phyloP scores from a whole-genome alignment of 1,139 yeast species.

The Kodamaea fungicola region DNA sequence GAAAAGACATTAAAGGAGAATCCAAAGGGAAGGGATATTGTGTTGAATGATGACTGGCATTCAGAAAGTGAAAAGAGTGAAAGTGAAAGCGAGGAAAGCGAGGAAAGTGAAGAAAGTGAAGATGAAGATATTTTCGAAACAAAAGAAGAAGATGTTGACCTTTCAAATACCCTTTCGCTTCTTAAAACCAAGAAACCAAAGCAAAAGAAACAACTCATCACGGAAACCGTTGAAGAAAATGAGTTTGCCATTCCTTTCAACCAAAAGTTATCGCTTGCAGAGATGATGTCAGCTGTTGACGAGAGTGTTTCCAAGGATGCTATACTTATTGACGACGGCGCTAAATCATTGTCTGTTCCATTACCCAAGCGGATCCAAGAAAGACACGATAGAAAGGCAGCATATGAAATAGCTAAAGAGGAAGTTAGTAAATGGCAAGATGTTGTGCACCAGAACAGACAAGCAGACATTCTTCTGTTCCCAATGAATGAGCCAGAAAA shows the following conservation, averaged over 20 bases:
- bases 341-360: slow-evolving; percentile 68
- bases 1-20: slow-evolving; percentile 15
- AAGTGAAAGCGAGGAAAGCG: slow-evolving; percentile 17
- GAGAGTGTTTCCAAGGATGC: slow-evolving; percentile 47
- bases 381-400: slow-evolving; percentile 84
- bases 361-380: slow-evolving; percentile 82
- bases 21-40: slow-evolving; percentile 28
- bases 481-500: slow-evolving; percentile 41
- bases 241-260: slow-evolving; percentile 66
- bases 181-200: slow-evolving; percentile 31
- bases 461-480: slow-evolving; percentile 80
- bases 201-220: slow-evolving; percentile 39
- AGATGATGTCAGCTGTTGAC: slow-evolving; percentile 67
- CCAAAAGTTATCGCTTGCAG: slow-evolving; percentile 61
- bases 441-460: slow-evolving; percentile 70
- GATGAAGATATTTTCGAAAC: slow-evolving; percentile 21
- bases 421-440: slow-evolving; percentile 90
- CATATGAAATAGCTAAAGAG: slow-evolving; percentile 82
- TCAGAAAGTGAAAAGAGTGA: slow-evolving; percentile 21
- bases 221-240: slow-evolving; percentile 61
- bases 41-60: slow-evolving; percentile 43
- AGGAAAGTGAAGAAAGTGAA: slow-evolving; percentile 11
- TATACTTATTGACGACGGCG: slow-evolving; percentile 40
- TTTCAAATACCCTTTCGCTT: slow-evolving; percentile 30
- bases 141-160: slow-evolving; percentile 29